Percentiles rank a stretch among this genome's conserved stretches.
phyloP scores from a whole-genome alignment of 2,329 filamentous ascomycete genomes.

The Aspergillus neoniger region DNA sequence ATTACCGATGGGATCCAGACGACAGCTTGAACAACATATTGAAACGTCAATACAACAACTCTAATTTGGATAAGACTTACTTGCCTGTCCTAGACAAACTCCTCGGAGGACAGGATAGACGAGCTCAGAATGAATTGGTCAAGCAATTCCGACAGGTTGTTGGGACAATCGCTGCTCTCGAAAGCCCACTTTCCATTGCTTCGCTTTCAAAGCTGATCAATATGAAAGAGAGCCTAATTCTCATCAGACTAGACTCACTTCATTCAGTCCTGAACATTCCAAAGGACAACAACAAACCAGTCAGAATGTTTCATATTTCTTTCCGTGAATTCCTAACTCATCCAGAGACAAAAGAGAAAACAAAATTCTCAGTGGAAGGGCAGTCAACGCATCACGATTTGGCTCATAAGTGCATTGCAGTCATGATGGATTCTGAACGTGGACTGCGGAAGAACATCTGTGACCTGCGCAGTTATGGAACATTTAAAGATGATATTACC shows the following conservation, averaged over 20 bases:
- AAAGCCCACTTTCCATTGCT: conserved; percentile 22
- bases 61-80: conserved; percentile 27
- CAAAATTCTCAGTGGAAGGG: conserved; percentile 34
- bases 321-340: conserved; percentile 37
- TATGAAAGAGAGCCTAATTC: no score
- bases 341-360: conserved; percentile 10
- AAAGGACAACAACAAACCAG: conserved; percentile 2
- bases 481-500: conserved; percentile 10
- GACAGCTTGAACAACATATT: conserved; percentile 8
- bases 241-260: not conserved
- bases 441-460: conserved; percentile 23
- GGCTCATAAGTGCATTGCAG: conserved; percentile 27
- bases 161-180: conserved; percentile 26
- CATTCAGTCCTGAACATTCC: conserved; percentile 24
- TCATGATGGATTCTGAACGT: conserved; percentile 4
- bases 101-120: conserved; percentile 8
- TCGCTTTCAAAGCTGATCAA: conserved; percentile 18
- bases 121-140: conserved; percentile 1
- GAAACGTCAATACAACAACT: conserved; percentile 4
- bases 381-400: conserved; percentile 29
- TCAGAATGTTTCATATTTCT: conserved; percentile 30
- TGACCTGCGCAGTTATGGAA: conserved; percentile 9
- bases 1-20: conserved; percentile 11
- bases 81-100: conserved; percentile 23
- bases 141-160: conserved; percentile 21